Percentiles rank a stretch among this genome's conserved stretches.
These are phyloP conservation scores for Myxozyma melibiosi DNA, from an alignment of 805 yeast species.

Conservation along the genomic window DNA sequence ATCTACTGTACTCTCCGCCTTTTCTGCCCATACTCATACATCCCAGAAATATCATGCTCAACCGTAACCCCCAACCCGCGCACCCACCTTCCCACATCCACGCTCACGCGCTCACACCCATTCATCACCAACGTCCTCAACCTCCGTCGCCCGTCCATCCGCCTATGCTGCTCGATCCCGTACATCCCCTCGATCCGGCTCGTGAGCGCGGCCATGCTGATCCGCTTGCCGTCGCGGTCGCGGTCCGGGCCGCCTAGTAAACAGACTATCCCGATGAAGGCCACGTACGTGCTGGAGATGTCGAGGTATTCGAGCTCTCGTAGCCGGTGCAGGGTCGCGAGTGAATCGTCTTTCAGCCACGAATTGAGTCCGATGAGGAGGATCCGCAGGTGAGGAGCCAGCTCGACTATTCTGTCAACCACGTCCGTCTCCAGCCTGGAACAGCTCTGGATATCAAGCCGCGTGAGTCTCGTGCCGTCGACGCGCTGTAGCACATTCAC, in stretches of 20 bases:
- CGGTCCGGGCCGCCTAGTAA: slow-evolving; percentile 2
- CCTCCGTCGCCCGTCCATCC: not conserved
- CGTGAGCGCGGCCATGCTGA: not conserved
- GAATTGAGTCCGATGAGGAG: not conserved
- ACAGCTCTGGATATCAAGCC: slow-evolving; percentile 2
- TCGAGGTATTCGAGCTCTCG: slow-evolving; percentile 12
- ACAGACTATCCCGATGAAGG: not conserved
- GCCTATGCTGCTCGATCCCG: not conserved
- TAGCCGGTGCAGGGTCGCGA: not conserved
- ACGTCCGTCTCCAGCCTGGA: not conserved
- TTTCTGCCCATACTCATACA: slow-evolving; percentile 7
- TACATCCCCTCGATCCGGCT: slow-evolving; percentile 3
- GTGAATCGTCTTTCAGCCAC: not conserved
- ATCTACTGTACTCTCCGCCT: not conserved
- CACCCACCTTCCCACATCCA: slow-evolving; percentile 12
- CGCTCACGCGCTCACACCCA: slow-evolving; percentile 4
- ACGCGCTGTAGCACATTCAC: not conserved
- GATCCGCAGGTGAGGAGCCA: not conserved
- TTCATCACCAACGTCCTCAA: slow-evolving; percentile 3
- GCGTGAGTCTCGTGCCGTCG: not conserved
- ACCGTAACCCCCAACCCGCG: slow-evolving; percentile 14
- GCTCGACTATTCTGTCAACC: not conserved
- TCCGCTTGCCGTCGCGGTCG: slow-evolving; percentile 3
- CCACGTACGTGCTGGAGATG: slow-evolving; percentile 2
- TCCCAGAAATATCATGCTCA: slow-evolving; percentile 9